phyloP scores from a whole-genome alignment of 441 rosid genomes.

The Lepidium campestre region DNA sequence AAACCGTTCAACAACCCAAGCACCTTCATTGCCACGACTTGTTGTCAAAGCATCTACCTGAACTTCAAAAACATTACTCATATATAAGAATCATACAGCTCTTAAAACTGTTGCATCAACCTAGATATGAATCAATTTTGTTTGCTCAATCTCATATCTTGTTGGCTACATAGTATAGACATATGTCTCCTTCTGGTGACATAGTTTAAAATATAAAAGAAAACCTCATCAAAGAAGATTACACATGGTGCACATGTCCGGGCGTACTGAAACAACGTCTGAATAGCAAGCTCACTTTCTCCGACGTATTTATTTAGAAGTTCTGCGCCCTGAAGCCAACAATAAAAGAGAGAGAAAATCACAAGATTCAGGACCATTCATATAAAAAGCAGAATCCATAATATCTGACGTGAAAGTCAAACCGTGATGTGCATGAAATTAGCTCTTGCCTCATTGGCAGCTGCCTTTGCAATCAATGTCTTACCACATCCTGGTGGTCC shows the following conservation, averaged over 20 bases:
- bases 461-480: slow-evolving; percentile 93
- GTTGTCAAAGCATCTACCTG: slow-evolving; percentile 97
- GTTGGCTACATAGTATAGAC: neutral
- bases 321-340: slow-evolving; percentile 72
- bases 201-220: slow-evolving; percentile 9
- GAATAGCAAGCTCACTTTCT: slow-evolving; percentile 87
- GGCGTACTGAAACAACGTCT: slow-evolving; percentile 76
- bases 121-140: neutral
- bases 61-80: slow-evolving; percentile 8
- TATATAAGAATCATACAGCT: slow-evolving; percentile 3
- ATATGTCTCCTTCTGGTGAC: neutral
- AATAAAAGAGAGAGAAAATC: neutral
- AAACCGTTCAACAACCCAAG: slow-evolving; percentile 90
- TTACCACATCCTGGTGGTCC: slow-evolving; percentile 99
- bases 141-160: neutral
- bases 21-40: slow-evolving; percentile 88
- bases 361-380: slow-evolving; percentile 5
- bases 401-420: neutral
- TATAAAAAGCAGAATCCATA: neutral
- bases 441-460: slow-evolving; percentile 90
- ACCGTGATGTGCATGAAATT: slow-evolving; percentile 93
- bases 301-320: slow-evolving; percentile 88
- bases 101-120: slow-evolving; percentile 3
- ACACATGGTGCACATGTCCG: slow-evolving; percentile 86
- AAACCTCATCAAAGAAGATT: slow-evolving; percentile 91